These are phyloP conservation scores for Mytilinidion resinicola DNA, from an alignment of 495 filamentous ascomycete genomes.

Conservation along the genomic window DNA sequence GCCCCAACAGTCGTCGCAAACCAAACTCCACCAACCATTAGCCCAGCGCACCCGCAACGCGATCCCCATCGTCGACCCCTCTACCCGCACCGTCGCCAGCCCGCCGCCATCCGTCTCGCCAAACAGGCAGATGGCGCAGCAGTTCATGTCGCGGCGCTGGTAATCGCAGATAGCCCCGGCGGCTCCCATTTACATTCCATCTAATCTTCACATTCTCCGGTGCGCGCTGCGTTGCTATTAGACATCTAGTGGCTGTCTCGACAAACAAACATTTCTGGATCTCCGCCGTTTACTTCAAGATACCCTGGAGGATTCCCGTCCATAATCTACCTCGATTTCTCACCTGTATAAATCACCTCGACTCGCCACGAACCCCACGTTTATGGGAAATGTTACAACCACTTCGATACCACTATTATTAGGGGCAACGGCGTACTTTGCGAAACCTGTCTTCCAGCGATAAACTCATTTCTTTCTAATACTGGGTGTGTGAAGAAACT, in stretches of 20 bases:
- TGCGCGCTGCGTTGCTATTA: slow-evolving; percentile 32
- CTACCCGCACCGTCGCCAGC: slow-evolving; percentile 82
- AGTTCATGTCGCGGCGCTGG: slow-evolving; percentile 53
- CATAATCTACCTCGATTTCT: slow-evolving; percentile 13
- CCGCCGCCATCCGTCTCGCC: slow-evolving; percentile 88
- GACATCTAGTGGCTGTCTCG: slow-evolving; percentile 23
- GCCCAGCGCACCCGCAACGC: slow-evolving; percentile 87
- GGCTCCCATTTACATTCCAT: slow-evolving; percentile 19
- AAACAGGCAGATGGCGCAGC: slow-evolving; percentile 69
- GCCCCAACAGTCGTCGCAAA: slow-evolving; percentile 43
- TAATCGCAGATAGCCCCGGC: slow-evolving; percentile 34
- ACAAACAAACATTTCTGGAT: slow-evolving; percentile 12
- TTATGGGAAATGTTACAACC: no score
- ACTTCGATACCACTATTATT: no score
- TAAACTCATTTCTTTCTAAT: no score
- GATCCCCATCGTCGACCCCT: slow-evolving; percentile 97
- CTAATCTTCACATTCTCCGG: neutral
- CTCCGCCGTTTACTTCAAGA: slow-evolving; percentile 22
- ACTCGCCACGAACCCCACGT: no score
- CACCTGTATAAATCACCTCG: neutral
- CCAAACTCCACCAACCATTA: slow-evolving; percentile 80
- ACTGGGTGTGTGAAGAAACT: no score
- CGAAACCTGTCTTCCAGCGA: no score
- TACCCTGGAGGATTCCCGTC: slow-evolving; percentile 28
- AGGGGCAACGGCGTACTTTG: no score